Evolutionary conservation across 148 eudicot genomes (phyloP).

Genomic region (Cornus controversa): DNA sequence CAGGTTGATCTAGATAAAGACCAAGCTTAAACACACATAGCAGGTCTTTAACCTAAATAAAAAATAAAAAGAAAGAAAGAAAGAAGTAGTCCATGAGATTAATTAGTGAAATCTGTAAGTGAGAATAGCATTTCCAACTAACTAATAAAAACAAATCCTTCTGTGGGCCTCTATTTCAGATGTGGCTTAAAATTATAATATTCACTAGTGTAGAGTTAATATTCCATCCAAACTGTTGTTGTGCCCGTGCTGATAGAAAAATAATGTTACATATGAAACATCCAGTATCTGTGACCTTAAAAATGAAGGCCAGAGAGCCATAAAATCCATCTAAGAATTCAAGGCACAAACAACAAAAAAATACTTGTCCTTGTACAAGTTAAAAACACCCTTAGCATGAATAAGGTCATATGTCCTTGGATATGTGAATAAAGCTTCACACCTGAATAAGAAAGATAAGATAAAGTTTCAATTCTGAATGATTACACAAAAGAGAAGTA

Average conservation of each 20-base stretch:
- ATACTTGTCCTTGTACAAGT: constrained; percentile 67
- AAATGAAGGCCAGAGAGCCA: constrained; percentile 1
- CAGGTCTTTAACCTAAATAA: too few relatives aligned
- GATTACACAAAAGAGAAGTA: not conserved
- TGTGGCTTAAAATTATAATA: not conserved
- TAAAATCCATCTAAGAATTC: not conserved
- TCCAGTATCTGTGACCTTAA: not conserved
- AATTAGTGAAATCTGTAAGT: too few relatives aligned
- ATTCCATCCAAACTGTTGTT: not conserved
- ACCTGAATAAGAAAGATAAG: constrained; percentile 41
- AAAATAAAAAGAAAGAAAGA: too few relatives aligned
- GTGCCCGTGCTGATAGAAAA: constrained; percentile 1
- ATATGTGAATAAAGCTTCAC: constrained; percentile 91
- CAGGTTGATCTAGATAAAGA: too few relatives aligned
- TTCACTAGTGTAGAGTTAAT: too few relatives aligned
- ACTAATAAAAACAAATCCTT: too few relatives aligned
- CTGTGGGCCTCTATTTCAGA: too few relatives aligned
- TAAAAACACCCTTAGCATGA: constrained; percentile 82
- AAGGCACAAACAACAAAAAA: not conserved
- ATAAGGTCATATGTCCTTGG: constrained; percentile 86
- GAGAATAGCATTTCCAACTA: too few relatives aligned
- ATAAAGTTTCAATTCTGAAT: not conserved
- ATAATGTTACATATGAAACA: not conserved
- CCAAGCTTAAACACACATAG: too few relatives aligned
- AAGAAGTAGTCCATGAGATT: too few relatives aligned